Base-by-base conservation (phyloP, 2,329 filamentous ascomycete genomes). In the Pseudogymnoascus sp. region DNA sequence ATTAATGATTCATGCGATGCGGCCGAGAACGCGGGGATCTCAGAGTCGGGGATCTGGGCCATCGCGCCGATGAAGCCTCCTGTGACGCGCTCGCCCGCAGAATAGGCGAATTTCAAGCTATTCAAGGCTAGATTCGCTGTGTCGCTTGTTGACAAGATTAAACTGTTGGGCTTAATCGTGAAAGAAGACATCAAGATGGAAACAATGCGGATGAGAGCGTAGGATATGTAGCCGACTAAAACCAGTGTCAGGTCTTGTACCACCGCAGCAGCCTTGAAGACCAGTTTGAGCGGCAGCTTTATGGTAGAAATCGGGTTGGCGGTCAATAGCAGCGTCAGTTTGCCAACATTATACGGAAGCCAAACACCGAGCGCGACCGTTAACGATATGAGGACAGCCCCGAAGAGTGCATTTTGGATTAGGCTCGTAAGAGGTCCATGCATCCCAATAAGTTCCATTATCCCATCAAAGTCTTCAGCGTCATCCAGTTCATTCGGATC, bases 361-460 rank as follows among this genome's bases (percentile, higher is more conserved):
- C 94, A 96, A 49, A 97, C 85, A 60, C 92, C 93, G 63, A 89
- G 78, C 61, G 91, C 88, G 43, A 99, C 86, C 12, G 92, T 96
- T 60, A 93, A 84, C 0, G 90, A 89, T 12, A 99, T 91, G 29
- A 99, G 81, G 52, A 97, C 88, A 6, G 90, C 88, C 72, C 93
- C 96, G 74, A 99, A 99, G 14, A 97, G 86, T 62, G 90, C 92
- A 68, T 99, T 99, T 71, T 99, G 94, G 68, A 97, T 86, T 5
- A 99, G 82, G 2, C 91, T 92, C 12, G 89, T 88, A 2, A 99
- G 81, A 0, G 94, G 94, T 0, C 94, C 94, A 70, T 95, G 91
- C 89, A 99, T 95, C 38, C 94, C 94, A 64, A 99, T 89, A 14
- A 99, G 83, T 73, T 99, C 94, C 79, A 99, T 86, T 61, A 99